Percentiles rank a stretch among this genome's conserved stretches.
These are phyloP conservation scores for Solanum tarapatanum DNA, from an alignment of 257 asterid species.

Conservation along the genomic window DNA sequence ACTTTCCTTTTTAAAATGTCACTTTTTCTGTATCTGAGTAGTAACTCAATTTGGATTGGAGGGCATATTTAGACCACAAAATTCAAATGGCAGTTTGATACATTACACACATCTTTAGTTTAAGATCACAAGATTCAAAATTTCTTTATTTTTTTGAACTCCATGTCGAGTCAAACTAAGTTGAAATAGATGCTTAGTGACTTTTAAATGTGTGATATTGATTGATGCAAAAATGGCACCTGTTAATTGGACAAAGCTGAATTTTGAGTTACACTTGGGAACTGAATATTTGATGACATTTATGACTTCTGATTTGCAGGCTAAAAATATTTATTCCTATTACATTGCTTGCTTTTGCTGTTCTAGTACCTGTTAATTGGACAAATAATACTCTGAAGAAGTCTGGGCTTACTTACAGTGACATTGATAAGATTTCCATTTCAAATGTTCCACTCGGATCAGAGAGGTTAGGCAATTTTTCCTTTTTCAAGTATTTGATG, in stretches of 20 bases:
- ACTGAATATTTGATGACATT: not conserved
- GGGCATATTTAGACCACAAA: not conserved
- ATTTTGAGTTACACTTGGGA: not conserved
- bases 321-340: constrained; percentile 83
- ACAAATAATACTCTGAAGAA: constrained; percentile 57
- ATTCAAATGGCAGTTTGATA: not conserved
- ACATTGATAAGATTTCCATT: constrained; percentile 83
- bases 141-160: not conserved
- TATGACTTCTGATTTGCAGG: constrained; percentile 31
- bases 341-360: constrained; percentile 64
- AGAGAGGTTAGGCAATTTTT: constrained; percentile 34
- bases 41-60: not conserved
- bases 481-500: not conserved
- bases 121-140: not conserved
- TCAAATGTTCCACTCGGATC: constrained; percentile 74
- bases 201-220: not conserved
- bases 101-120: not conserved
- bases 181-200: not conserved
- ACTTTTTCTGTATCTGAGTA: not conserved
- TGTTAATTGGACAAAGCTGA: not conserved
- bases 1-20: not conserved
- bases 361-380: constrained; percentile 88
- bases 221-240: not conserved
- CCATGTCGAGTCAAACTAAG: not conserved
- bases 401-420: constrained; percentile 43